Percentiles rank a stretch among this genome's conserved stretches.
These are phyloP conservation scores for Filobasidium uniguttulatum DNA, from an alignment of 1,284 basidiomycete genomes.

Conservation along the genomic window DNA sequence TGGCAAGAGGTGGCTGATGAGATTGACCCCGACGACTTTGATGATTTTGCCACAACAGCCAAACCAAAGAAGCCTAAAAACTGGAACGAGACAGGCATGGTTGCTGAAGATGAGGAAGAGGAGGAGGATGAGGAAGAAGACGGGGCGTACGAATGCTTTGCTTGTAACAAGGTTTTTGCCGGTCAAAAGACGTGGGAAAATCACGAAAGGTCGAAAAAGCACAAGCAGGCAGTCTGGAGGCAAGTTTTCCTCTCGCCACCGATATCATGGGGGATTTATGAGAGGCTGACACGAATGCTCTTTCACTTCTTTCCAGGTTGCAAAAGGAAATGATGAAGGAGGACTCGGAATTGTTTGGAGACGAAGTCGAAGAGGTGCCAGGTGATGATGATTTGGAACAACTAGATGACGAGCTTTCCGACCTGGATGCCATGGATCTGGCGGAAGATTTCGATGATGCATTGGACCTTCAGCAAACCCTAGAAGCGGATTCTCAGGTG, in stretches of 20 bases:
- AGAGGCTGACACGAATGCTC: neutral
- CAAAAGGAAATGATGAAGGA: constrained; percentile 63
- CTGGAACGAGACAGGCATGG: constrained; percentile 48
- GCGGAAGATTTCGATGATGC: neutral
- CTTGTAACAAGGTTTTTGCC: constrained; percentile 77
- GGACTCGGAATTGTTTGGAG: constrained; percentile 46
- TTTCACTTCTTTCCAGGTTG: constrained; percentile 34
- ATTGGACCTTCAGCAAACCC: neutral
- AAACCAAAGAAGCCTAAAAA: constrained; percentile 41
- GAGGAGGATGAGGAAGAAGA: constrained; percentile 25
- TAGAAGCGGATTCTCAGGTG: constrained; percentile 20
- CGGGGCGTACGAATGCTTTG: constrained; percentile 75
- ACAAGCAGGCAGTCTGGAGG: constrained; percentile 71
- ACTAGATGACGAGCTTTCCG: constrained; percentile 8
- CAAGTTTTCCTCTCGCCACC: constrained; percentile 20
- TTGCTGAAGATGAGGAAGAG: constrained; percentile 41
- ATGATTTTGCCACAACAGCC: constrained; percentile 13
- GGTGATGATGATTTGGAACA: neutral
- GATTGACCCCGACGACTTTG: constrained; percentile 13
- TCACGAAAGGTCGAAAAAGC: constrained; percentile 92
- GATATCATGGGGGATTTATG: no score
- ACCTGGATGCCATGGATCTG: neutral
- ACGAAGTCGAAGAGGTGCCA: constrained; percentile 10
- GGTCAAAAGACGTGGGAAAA: constrained; percentile 91
- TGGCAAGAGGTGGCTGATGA: constrained; percentile 26